Percentiles rank a stretch among this genome's conserved stretches.
Conservation (phyloP, 2,329 filamentous ascomycete genomes). For the Colletotrichum spaethianum region DNA sequence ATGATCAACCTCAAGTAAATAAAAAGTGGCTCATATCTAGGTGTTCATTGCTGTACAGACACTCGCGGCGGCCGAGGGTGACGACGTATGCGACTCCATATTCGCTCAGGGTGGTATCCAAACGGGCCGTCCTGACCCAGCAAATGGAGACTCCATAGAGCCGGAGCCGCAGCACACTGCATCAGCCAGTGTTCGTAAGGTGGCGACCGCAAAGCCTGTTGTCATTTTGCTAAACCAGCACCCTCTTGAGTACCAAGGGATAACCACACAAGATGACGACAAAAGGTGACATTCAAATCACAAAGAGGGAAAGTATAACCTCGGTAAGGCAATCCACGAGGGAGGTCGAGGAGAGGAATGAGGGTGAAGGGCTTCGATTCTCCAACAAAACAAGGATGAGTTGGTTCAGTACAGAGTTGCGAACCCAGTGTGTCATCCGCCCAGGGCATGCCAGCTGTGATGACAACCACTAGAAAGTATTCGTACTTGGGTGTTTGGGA, state of each 20-base stretch:
- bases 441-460: background rate
- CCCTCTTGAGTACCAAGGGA: conserved; percentile 1
- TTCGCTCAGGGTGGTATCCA: conserved; percentile 1
- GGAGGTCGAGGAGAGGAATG: background rate
- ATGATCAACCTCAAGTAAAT: background rate
- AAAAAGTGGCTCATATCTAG: background rate
- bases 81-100: background rate
- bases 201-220: background rate
- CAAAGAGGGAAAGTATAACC: background rate
- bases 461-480: background rate
- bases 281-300: background rate
- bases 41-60: background rate
- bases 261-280: background rate
- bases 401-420: too few relatives aligned
- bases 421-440: too few relatives aligned
- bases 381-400: too few relatives aligned
- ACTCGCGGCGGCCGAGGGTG: background rate
- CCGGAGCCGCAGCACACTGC: background rate
- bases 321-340: background rate
- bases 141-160: conserved; percentile 5
- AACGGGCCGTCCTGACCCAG: background rate
- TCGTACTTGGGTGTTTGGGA: background rate
- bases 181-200: conserved; percentile 8
- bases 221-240: conserved; percentile 3
- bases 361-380: too few relatives aligned